Percentiles rank a stretch among this genome's conserved stretches.
phyloP scores from a whole-genome alignment of 2,329 filamentous ascomycete genomes.

The Huntiella decipiens region DNA sequence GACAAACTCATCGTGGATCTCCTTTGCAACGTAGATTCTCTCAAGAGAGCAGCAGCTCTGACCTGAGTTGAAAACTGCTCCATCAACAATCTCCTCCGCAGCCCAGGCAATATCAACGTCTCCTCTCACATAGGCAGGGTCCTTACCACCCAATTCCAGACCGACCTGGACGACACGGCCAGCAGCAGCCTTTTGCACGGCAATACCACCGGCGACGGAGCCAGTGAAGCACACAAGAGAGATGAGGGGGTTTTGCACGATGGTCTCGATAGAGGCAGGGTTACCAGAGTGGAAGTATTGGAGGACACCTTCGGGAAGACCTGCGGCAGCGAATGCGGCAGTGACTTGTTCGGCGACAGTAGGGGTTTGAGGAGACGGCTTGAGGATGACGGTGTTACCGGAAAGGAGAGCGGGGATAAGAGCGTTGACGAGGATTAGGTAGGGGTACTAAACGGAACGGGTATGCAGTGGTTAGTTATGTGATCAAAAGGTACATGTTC shows the following conservation, averaged over 20 bases:
- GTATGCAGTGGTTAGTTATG: conserved; percentile 1
- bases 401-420: conserved; percentile 78
- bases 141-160: conserved; percentile 84
- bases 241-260: conserved; percentile 60
- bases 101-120: conserved; percentile 85
- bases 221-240: conserved; percentile 83
- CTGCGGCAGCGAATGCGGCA: conserved; percentile 58
- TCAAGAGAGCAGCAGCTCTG: conserved; percentile 93
- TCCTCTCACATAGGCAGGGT: conserved; percentile 70
- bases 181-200: conserved; percentile 67
- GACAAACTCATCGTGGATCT: conserved; percentile 68
- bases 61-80: conserved; percentile 94
- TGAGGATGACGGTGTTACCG: conserved; percentile 81
- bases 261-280: conserved; percentile 52
- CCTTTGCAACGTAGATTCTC: conserved; percentile 74
- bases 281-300: conserved; percentile 88
- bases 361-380: conserved; percentile 87
- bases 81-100: conserved; percentile 86
- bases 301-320: conserved; percentile 64
- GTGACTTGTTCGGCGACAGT: conserved; percentile 74
- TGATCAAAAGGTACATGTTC: neutral
- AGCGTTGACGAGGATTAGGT: conserved; percentile 82
- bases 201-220: conserved; percentile 70
- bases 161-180: conserved; percentile 73
- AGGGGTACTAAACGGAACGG: conserved; percentile 52